Evolutionary conservation across 495 filamentous ascomycete genomes (phyloP).

Genomic region (Penicillium pulvis): DNA sequence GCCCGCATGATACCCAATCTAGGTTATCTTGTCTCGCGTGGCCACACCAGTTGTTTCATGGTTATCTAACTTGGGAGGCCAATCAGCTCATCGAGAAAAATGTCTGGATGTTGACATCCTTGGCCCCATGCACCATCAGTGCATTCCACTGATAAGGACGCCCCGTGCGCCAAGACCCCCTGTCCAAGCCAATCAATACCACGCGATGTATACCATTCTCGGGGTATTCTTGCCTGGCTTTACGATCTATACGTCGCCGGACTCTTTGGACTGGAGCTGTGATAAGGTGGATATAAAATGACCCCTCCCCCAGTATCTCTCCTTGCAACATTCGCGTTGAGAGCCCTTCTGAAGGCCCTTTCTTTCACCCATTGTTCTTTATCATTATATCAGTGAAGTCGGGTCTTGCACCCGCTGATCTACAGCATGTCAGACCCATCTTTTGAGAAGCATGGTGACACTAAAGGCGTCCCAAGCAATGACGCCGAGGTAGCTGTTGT

Average conservation of each 20-base stretch:
- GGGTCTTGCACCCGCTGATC: neutral
- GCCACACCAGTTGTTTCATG: neutral
- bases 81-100: neutral
- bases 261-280: neutral
- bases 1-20: neutral
- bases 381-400: neutral
- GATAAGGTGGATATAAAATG: neutral
- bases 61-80: neutral
- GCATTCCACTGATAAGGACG: neutral
- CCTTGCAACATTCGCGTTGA: neutral
- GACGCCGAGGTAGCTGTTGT: neutral
- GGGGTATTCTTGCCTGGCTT: neutral
- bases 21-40: neutral
- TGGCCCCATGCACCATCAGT: neutral
- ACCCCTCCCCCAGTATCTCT: neutral
- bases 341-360: neutral
- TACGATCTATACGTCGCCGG: neutral
- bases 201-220: neutral
- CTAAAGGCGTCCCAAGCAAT: neutral
- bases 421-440: conserved; percentile 2
- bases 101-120: neutral
- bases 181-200: neutral
- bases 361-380: neutral
- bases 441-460: neutral
- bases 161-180: neutral